Percentiles rank a stretch among this genome's conserved stretches.
Conservation (phyloP, 352 stramenopile species). For the Pythium graminicola region DNA sequence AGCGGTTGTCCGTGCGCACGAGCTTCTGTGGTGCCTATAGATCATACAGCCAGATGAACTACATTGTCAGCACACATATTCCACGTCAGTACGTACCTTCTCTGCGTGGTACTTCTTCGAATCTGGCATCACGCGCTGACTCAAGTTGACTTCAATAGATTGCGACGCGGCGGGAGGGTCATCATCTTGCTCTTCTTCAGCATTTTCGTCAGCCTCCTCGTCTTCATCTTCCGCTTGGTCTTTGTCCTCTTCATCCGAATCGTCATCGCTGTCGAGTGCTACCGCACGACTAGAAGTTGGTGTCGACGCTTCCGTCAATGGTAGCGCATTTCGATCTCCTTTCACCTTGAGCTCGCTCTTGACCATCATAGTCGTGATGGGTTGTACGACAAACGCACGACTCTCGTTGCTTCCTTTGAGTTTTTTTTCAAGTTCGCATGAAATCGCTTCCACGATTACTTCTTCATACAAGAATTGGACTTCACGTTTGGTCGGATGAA, state of each 20-base stretch:
- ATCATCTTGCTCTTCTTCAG: constrained; percentile 11
- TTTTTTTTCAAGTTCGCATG: constrained; percentile 67
- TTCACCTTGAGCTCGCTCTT: constrained; percentile 29
- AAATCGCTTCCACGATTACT: constrained; percentile 82
- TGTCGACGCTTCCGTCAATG: constrained; percentile 1
- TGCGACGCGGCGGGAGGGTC: constrained; percentile 16
- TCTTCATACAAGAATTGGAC: constrained; percentile 96
- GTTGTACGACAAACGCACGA: constrained; percentile 86
- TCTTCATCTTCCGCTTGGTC: constrained; percentile 2
- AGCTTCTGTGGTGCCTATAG: constrained; percentile 67
- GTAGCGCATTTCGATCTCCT: constrained; percentile 14
- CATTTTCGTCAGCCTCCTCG: neutral
- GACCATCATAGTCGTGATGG: constrained; percentile 62
- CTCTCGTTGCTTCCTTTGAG: constrained; percentile 88
- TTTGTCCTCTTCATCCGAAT: constrained; percentile 32
- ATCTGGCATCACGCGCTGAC: constrained; percentile 39
- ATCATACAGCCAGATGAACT: neutral
- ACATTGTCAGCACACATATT: neutral
- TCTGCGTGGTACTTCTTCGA: constrained; percentile 70
- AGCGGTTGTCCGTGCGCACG: constrained; percentile 76
- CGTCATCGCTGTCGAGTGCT: constrained; percentile 28
- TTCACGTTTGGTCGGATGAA: constrained; percentile 98
- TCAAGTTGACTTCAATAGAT: constrained; percentile 54
- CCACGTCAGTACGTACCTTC: constrained; percentile 39
- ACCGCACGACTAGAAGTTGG: constrained; percentile 14